phyloP scores from a whole-genome alignment of 2,329 filamentous ascomycete species.

The Pseudopithomyces maydicus region DNA sequence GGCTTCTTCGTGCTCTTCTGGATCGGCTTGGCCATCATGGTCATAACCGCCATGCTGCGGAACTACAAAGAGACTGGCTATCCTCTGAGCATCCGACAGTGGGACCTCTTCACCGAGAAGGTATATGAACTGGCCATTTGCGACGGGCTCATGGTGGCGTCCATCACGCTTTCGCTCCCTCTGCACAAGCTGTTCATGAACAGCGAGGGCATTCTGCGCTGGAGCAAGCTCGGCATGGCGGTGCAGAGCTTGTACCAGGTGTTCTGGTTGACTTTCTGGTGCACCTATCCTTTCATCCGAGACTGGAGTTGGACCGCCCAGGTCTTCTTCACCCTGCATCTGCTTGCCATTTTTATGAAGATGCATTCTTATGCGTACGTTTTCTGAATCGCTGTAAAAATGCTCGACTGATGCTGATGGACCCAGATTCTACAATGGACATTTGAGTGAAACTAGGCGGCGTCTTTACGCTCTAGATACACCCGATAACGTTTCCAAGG shows the following conservation, averaged over 20 bases:
- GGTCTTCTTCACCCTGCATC: constrained; percentile 90
- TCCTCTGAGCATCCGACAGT: constrained; percentile 83
- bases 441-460: constrained; percentile 84
- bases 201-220: constrained; percentile 64
- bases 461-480: constrained; percentile 79
- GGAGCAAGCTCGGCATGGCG: constrained; percentile 77
- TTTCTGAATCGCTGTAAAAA: neutral
- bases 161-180: constrained; percentile 72
- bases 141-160: constrained; percentile 83
- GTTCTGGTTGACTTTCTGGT: constrained; percentile 81
- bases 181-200: constrained; percentile 72
- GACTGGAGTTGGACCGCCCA: constrained; percentile 97
- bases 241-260: constrained; percentile 84
- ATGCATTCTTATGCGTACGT: constrained; percentile 86
- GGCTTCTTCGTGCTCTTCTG: constrained; percentile 99
- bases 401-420: constrained; percentile 11
- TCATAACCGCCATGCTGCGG: constrained; percentile 88
- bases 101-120: constrained; percentile 85
- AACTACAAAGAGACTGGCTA: constrained; percentile 94
- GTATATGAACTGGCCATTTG: constrained; percentile 83
- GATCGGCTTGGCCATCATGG: constrained; percentile 97
- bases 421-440: constrained; percentile 84
- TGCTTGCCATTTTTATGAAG: constrained; percentile 94
- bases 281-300: constrained; percentile 77
- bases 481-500: constrained; percentile 71